These are phyloP conservation scores for Apostasia ramifera DNA, from an alignment of 106 monocot genomes.

Conservation along the genomic window DNA sequence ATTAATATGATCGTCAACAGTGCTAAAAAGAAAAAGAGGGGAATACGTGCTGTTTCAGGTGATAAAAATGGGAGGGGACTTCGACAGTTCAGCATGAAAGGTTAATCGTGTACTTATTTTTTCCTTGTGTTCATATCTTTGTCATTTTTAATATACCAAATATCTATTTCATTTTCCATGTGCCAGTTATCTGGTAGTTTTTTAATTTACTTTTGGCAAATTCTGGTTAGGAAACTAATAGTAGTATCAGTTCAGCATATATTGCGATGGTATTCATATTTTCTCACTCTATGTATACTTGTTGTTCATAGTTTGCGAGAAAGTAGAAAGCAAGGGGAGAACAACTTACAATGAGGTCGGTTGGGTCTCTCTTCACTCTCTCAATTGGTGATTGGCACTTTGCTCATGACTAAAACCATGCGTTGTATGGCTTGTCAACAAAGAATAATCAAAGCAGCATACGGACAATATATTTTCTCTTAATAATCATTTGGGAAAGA, in stretches of 20 bases:
- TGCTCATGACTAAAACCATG: no score
- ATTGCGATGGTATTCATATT: no score
- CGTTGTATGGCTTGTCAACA: no score
- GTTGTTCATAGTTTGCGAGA: slow-evolving; percentile 57
- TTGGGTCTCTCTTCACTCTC: not conserved
- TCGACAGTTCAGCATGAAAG: slow-evolving; percentile 85
- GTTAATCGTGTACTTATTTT: slow-evolving; percentile 17
- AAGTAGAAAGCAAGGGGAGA: slow-evolving; percentile 81
- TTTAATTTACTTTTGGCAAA: slow-evolving; percentile 2
- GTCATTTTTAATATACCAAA: not conserved
- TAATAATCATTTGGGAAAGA: no score
- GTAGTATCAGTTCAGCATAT: not conserved
- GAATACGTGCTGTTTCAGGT: slow-evolving; percentile 57
- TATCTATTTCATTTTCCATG: not conserved
- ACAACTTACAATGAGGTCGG: slow-evolving; percentile 77
- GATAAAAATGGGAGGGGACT: slow-evolving; percentile 94
- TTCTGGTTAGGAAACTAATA: no score
- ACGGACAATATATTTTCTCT: no score
- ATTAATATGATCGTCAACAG: slow-evolving; percentile 8
- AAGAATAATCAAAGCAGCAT: no score
- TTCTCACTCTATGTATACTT: not conserved
- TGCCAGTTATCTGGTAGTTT: not conserved
- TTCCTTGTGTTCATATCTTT: not conserved
- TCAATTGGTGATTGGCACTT: not conserved
- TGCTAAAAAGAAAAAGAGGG: slow-evolving; percentile 95